Base-by-base conservation (phyloP, 495 filamentous ascomycete species). In the Penicillium roqueforti region DNA sequence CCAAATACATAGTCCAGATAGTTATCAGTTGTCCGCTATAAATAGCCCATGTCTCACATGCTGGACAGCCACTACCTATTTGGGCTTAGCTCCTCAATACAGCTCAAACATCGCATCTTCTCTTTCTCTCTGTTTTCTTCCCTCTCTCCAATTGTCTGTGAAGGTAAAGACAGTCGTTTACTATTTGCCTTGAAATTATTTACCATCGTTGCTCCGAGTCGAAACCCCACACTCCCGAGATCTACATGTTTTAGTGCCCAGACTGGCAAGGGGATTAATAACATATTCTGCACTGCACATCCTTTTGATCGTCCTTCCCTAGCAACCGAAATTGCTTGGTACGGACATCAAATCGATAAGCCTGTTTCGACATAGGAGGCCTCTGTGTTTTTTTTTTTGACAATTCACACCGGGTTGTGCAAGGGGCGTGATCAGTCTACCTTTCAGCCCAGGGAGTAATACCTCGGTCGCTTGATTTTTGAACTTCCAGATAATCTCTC, bases 11-110 rank as follows among this genome's bases (percentile, higher is more conserved):
- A 31, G 25, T 45, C 25, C 25, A 31, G 6, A 28, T 29, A 32
- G 9, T 22, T n/a, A n/a, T n/a, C n/a, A 5, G 39, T 6, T 10
- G 5, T n/a, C 25, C 22, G 28, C 61, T 65, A 66, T 61, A 51
- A 61, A 63, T 66, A 66, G 63, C 42, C 25, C 25, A 52, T 63
- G 63, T 66, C 63, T 66, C 60, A 65, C 55, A 47, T 51, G 34
- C 37, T 53, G 29, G 47, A 51, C 22, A 40, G 53, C 48, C 36
- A 56, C 38, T 32, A 36, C 62, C 63, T 23, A 8, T 59, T 63
- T 63, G 32, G 63, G 63, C 28, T 59, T 66, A 63, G 60, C 51
- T 46, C 53, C 51, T 49, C 55, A 54, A 54, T 55, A 56, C 61
- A 61, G 31, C 42, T 54, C 59, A 59, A 56, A 55, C 57, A 51